Evolutionary conservation across 495 filamentous ascomycete genomes (phyloP), one percentile per base, ranked within the genome.

Genomic region (Hypoxylon lienhwacheense): DNA sequence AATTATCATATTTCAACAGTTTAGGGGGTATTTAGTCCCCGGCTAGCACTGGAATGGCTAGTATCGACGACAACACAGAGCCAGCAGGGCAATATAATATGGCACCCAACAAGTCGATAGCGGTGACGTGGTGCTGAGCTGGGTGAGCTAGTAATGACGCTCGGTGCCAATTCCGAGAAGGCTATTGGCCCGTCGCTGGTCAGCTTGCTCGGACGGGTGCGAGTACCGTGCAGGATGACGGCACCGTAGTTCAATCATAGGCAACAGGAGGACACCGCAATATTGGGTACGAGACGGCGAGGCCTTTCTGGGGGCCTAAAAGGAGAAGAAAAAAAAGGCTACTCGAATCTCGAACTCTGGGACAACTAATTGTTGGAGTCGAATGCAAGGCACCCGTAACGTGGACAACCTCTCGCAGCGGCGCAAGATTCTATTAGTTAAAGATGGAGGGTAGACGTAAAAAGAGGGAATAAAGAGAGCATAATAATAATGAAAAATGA

Each of bases 61-160:
- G 34, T 24, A 40, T 19, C 8, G 24, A 26, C 33, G 28, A 46
- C 50, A 46, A 42, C 50, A 46, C 50, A 54, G 34, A 54, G 26
- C 25, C 26, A 34, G 22, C 25, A 15, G 24, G 22, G 6, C 7
- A 14, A 40, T 46, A 37, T 31, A n/a, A 46, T 46, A 53, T 42
- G 40, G 20, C 33, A 41, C 50, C 45, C 50, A 41, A 53, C 33
- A 39, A 46, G 32, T 28, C 20, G 33, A 15, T 28, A 32, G 16
- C 15, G 32, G 20, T 54, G 50, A 47, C 50, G 50, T 47, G 50
- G 50, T 46, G 34, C 20, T 40, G 25, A 49, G 35, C 32, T 49
- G 46, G 41, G 24, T 32, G 32, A 32, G 42, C 42, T 35, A 54
- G 19, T 25, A 31, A 22, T 26, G 7, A 39, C 22, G 50, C 42